Base-by-base conservation (phyloP, 2,329 filamentous ascomycete genomes). In the Pseudofabraea citricarpa region DNA sequence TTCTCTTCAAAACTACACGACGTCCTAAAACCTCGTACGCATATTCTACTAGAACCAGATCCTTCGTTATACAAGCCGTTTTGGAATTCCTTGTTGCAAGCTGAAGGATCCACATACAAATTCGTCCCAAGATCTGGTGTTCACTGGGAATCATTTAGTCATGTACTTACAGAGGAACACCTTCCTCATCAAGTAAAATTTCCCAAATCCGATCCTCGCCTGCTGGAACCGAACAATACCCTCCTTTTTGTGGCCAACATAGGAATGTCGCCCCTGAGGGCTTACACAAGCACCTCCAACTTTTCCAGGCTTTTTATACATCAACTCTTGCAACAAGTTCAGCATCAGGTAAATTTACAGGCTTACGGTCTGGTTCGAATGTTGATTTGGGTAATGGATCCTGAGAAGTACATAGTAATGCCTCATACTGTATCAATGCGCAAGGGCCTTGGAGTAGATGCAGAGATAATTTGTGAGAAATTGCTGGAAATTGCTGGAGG, bases 41-140 rank as follows among this genome's bases (percentile, higher is more conserved):
- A 98, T 67, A 68, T 96, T 35, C 71, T 98, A 32, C 73, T 96
- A 64, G 90, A 97, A 57, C 81, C 83, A 3, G 77, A 87, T 24
- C 62, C 65, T 2, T 64, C 70, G 0, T 56, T 74, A 3, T 91
- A 86, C 60, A 50, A 65, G 1, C 69, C 77, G 0, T 79, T 83
- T 47, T 76, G 95, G 19, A 56, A 74, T 15, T 69, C 77, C 0
- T 68, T 90, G 2, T 61, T 78, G 6, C 56, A 72, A 1, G 67
- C 66, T 5, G 70, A 72, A 41, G 69, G 71, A 3, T 64, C 69
- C 5, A 63, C 56, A 39, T 73, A 69, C 48, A 64, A 67, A 26
- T 57, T 86, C 36, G 43, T 83, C 0, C 70, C 71, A 6, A 72
- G 78, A 46, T 73, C 77, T 0, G 77, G 81, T 20, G 67, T 84